phyloP scores from a whole-genome alignment of 805 yeast species.

The Kazachstania africana region DNA sequence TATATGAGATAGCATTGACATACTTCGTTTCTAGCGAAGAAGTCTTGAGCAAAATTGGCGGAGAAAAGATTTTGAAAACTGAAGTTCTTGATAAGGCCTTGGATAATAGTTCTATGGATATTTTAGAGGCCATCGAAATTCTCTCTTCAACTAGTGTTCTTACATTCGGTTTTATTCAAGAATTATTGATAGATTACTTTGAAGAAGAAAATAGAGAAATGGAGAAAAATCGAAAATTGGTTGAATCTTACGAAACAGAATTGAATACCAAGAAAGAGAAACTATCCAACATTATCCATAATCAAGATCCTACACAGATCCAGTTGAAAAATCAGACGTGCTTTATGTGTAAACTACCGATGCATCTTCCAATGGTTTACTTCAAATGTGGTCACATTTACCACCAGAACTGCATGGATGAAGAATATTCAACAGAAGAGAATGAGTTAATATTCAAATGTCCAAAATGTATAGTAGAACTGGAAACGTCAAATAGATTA shows the following conservation, averaged over 20 bases:
- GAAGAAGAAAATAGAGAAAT: conserved; percentile 52
- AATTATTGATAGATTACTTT: conserved; percentile 51
- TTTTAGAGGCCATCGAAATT: conserved; percentile 66
- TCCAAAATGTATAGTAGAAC: conserved; percentile 65
- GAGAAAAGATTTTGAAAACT: conserved; percentile 32
- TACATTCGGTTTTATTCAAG: conserved; percentile 61
- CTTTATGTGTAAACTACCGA: conserved; percentile 45
- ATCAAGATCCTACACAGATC: conserved; percentile 31
- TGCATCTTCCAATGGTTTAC: conserved; percentile 72
- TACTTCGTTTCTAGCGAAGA: conserved; percentile 47
- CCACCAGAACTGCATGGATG: conserved; percentile 68
- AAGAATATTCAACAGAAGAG: conserved; percentile 24
- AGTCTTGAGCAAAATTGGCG: conserved; percentile 41
- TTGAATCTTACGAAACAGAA: conserved; percentile 57
- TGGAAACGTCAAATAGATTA: conserved; percentile 51
- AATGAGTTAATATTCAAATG: conserved; percentile 34
- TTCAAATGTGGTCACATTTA: conserved; percentile 81
- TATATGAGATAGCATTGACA: conserved; percentile 54
- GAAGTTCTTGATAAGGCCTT: conserved; percentile 43
- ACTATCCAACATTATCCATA: conserved; percentile 35
- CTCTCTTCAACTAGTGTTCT: conserved; percentile 51
- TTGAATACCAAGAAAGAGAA: conserved; percentile 41
- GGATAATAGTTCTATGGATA: conserved; percentile 44
- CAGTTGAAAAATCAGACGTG: conserved; percentile 50
- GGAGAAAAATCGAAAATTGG: conserved; percentile 52